Conservation (phyloP, 2,329 filamentous ascomycete species). For the Bertia moriformis region DNA sequence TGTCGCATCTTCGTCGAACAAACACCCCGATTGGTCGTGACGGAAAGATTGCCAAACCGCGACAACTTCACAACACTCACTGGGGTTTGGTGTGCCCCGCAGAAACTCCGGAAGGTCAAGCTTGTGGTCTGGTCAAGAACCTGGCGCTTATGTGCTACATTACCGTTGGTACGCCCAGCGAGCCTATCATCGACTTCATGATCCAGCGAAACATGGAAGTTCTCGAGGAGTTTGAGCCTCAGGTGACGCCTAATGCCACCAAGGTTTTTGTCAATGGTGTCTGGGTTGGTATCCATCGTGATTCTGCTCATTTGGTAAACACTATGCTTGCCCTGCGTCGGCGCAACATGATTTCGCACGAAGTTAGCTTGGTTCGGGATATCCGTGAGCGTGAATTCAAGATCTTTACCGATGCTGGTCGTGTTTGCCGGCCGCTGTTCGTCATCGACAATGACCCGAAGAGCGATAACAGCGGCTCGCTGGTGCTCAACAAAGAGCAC, state of each 20-base stretch:
- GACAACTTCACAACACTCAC: conserved; percentile 95
- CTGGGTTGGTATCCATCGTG: conserved; percentile 90
- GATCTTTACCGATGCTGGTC: conserved; percentile 91
- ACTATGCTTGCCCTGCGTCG: conserved; percentile 66
- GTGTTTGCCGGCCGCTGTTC: conserved; percentile 86
- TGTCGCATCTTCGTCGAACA: conserved; percentile 91
- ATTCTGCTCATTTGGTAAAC: conserved; percentile 71
- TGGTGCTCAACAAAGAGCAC: conserved; percentile 76
- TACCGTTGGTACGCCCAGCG: conserved; percentile 80
- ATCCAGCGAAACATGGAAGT: conserved; percentile 90
- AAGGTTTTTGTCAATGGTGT: conserved; percentile 98
- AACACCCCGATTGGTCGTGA: conserved; percentile 97
- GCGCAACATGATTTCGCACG: conserved; percentile 71
- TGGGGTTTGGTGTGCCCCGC: conserved; percentile 96
- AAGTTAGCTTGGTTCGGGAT: conserved; percentile 88
- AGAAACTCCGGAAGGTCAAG: conserved; percentile 94
- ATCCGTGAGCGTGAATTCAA: conserved; percentile 97
- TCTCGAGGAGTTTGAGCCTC: conserved; percentile 82
- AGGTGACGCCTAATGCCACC: conserved; percentile 76
- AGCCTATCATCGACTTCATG: conserved; percentile 90
- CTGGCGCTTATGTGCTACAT: conserved; percentile 96
- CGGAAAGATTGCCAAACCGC: conserved; percentile 93
- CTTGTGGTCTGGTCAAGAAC: conserved; percentile 96
- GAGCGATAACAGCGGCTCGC: conserved; percentile 49
- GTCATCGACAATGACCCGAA: conserved; percentile 82